Percentiles rank a stretch among this genome's conserved stretches.
Evolutionary conservation across 1,139 yeast species (phyloP).

Genomic region (Blastobotrys indianensis): DNA sequence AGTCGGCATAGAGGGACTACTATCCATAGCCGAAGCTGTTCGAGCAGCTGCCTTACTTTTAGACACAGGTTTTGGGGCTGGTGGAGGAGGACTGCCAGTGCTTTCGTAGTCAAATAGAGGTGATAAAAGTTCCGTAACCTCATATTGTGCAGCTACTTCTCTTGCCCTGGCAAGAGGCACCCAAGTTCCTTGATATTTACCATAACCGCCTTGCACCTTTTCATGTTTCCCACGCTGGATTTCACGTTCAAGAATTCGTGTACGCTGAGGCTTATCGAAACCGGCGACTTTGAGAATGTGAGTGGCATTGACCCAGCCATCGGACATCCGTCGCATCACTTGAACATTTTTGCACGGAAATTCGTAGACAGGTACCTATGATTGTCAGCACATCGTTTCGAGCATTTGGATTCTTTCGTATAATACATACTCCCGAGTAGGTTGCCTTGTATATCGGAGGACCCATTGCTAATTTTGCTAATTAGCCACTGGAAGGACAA

Average conservation of each 20-base stretch:
- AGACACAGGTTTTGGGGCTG: constrained; percentile 32
- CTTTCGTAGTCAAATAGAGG: constrained; percentile 54
- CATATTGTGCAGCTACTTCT: constrained; percentile 60
- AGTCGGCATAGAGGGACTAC: constrained; percentile 14
- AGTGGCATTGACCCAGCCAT: constrained; percentile 98
- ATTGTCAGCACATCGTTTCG: neutral
- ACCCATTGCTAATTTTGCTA: neutral
- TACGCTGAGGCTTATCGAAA: constrained; percentile 89
- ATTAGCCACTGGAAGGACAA: neutral
- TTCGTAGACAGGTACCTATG: constrained; percentile 76
- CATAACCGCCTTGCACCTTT: constrained; percentile 95
- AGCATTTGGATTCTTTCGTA: neutral
- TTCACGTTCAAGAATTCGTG: constrained; percentile 85
- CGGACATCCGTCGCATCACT: constrained; percentile 85
- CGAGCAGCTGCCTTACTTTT: constrained; percentile 23
- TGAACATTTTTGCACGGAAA: constrained; percentile 75
- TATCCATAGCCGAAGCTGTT: constrained; percentile 21
- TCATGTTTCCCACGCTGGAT: constrained; percentile 84
- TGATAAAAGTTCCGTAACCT: constrained; percentile 56
- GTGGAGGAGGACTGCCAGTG: constrained; percentile 33
- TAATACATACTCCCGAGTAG: constrained; percentile 31
- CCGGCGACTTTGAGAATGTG: constrained; percentile 92
- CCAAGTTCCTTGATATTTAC: constrained; percentile 98
- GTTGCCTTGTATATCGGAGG: constrained; percentile 31
- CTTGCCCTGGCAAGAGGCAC: constrained; percentile 64